These are phyloP conservation scores for Scutellaria minor DNA, from an alignment of 257 asterid species.

Conservation along the genomic window DNA sequence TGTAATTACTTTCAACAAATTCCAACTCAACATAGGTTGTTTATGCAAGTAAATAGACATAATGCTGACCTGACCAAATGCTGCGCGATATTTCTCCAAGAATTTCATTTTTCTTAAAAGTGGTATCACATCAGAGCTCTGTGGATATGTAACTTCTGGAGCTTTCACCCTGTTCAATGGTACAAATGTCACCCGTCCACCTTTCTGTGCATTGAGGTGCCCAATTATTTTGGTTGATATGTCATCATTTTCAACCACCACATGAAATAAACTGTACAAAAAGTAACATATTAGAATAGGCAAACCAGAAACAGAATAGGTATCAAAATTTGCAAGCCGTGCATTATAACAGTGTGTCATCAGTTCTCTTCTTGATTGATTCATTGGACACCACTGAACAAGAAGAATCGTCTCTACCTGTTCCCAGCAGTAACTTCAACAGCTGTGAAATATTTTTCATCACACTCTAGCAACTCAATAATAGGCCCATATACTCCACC, in stretches of 20 bases:
- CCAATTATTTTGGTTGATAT: constrained; percentile 85
- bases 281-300: constrained; percentile 27
- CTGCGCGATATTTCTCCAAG: constrained; percentile 57
- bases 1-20: constrained; percentile 8
- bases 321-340: constrained; percentile 7
- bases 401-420: constrained; percentile 54
- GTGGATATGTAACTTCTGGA: constrained; percentile 79
- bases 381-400: constrained; percentile 15
- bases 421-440: constrained; percentile 99
- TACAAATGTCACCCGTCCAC: constrained; percentile 97
- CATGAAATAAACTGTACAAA: constrained; percentile 82
- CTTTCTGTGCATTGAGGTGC: constrained; percentile 93
- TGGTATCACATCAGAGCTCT: constrained; percentile 84
- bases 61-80: constrained; percentile 83
- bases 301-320: constrained; percentile 25
- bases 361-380: constrained; percentile 15
- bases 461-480: constrained; percentile 91
- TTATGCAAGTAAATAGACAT: constrained; percentile 30
- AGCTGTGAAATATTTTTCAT: constrained; percentile 91
- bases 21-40: constrained; percentile 25
- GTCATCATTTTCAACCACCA: constrained; percentile 91
- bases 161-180: constrained; percentile 95
- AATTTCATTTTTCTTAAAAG: constrained; percentile 78
- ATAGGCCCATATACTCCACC: constrained; percentile 89
- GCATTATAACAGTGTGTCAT: not conserved